These are phyloP conservation scores for Monosporascus sp. DNA, from an alignment of 2,329 filamentous ascomycete species.

Conservation along the genomic window DNA sequence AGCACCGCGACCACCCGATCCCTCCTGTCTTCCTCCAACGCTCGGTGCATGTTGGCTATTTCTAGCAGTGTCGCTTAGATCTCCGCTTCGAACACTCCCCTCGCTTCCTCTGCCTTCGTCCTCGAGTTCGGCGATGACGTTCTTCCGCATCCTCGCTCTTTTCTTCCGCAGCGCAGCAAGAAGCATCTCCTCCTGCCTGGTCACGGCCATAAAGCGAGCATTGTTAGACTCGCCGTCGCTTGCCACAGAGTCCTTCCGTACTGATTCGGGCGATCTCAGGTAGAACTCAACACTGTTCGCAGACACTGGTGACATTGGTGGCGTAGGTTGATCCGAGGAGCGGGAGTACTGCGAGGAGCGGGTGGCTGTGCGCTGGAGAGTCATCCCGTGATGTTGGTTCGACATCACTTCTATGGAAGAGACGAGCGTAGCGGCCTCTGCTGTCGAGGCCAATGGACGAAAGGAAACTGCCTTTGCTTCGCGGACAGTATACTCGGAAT, in stretches of 20 bases:
- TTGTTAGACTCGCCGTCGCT: slow-evolving; percentile 23
- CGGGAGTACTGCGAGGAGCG: slow-evolving; percentile 17
- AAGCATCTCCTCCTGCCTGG: slow-evolving; percentile 53
- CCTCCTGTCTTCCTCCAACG: neutral
- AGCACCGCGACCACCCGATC: neutral
- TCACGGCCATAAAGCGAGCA: slow-evolving; percentile 51
- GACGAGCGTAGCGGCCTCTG: slow-evolving; percentile 17
- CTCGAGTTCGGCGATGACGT: slow-evolving; percentile 37
- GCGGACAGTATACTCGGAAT: slow-evolving; percentile 27
- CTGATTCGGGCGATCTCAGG: slow-evolving; percentile 33
- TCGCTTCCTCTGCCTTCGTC: slow-evolving; percentile 23
- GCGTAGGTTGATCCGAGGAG: slow-evolving; percentile 39
- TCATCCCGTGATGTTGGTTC: slow-evolving; percentile 7
- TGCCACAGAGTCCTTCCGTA: slow-evolving; percentile 22
- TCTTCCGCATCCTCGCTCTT: slow-evolving; percentile 50
- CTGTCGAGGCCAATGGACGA: slow-evolving; percentile 25
- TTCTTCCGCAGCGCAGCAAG: slow-evolving; percentile 52
- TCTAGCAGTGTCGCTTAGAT: slow-evolving; percentile 1
- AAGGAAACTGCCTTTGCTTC: slow-evolving; percentile 37
- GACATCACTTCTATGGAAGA: slow-evolving; percentile 9
- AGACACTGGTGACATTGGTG: slow-evolving; percentile 48
- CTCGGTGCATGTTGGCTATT: neutral
- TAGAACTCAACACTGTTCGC: slow-evolving; percentile 47
- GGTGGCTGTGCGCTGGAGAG: slow-evolving; percentile 10
- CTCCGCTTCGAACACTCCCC: neutral